Base-by-base conservation (phyloP, 768 basidiomycete genomes). In the Tricholoma bakamatsutake region DNA sequence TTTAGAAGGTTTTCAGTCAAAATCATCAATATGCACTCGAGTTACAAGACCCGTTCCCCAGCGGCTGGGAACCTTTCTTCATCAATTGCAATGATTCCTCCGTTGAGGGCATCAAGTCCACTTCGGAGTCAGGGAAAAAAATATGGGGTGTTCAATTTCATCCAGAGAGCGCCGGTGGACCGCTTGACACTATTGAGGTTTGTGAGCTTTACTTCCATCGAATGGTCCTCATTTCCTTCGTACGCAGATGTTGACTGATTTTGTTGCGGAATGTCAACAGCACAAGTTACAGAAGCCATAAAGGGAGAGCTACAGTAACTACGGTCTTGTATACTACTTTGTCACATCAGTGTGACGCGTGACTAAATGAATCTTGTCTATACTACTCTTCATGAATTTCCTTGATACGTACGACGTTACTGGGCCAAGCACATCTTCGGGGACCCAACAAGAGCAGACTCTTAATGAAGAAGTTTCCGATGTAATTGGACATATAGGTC, bases 141-240 rank as follows among this genome's bases (percentile, higher is more conserved):
- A 81, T 98, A 30, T 98, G 94, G 93, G 97, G 96, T 62, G 96
- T 98, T 18, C 97, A 99, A 67, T 99, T 98, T 85, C 97, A 99
- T 71, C 97, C 97, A 13, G 97, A 99, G 73, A 94, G 93, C 59
- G 90, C 93, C 27, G 96, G 97, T 39, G 96, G 96, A n/a, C 97
- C 97, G 43, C 80, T 98, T 55, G 97, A 98, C 69, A 98, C 97
- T 3, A 97, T 98, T 58, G 93, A 95, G 83, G 93, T 92, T 54
- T 50, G 81, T 70, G 31, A 34, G 21, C 10, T 40, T 9, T 47
- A 15, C 46, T 53, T 30, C 43, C 30, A 52, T 24, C n/a, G 47
- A 37, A 57, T 37, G 43, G 57, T 39, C 17, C 50, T 51, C 27
- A 43, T 52, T 28, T 34, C 37, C 35, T 13, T 27, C 12, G 24